These are phyloP conservation scores for Phytophthora vignae DNA, from an alignment of 352 stramenopile species.

Conservation along the genomic window DNA sequence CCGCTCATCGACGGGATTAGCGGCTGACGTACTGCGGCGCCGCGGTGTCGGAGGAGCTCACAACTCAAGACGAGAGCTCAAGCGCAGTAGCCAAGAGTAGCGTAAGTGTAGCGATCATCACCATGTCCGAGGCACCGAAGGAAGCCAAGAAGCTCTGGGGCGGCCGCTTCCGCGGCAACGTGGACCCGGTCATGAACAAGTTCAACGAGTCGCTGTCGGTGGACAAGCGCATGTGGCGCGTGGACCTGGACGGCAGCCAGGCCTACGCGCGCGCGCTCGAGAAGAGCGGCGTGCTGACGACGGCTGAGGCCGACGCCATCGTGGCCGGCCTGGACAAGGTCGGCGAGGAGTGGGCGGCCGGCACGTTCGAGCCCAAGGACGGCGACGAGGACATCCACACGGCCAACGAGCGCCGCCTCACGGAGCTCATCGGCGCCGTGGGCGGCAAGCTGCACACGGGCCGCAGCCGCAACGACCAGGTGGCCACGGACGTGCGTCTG, in stretches of 20 bases:
- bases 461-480: conserved; percentile 97
- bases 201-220: conserved; percentile 99
- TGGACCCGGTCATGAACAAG: conserved; percentile 98
- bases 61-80: not conserved
- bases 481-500: conserved; percentile 97
- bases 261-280: conserved; percentile 94
- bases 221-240: conserved; percentile 97
- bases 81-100: not conserved
- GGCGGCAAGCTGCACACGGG: conserved; percentile 98
- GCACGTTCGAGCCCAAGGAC: conserved; percentile 88
- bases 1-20: conserved; percentile 24
- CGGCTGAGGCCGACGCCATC: conserved; percentile 77
- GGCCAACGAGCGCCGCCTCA: conserved; percentile 98
- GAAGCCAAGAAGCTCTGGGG: conserved; percentile 90
- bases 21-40: not conserved
- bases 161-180: conserved; percentile 94
- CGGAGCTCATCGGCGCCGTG: conserved; percentile 96
- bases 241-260: conserved; percentile 96
- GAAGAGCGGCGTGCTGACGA: conserved; percentile 94
- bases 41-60: not conserved
- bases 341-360: conserved; percentile 38
- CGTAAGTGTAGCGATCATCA: conserved; percentile 13
- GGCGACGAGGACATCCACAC: conserved; percentile 99
- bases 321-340: conserved; percentile 42
- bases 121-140: conserved; percentile 35